Evolutionary conservation across 2,329 filamentous ascomycete species (phyloP), one percentile per base, ranked within the genome.

Genomic region (Calonectria henricotiae): DNA sequence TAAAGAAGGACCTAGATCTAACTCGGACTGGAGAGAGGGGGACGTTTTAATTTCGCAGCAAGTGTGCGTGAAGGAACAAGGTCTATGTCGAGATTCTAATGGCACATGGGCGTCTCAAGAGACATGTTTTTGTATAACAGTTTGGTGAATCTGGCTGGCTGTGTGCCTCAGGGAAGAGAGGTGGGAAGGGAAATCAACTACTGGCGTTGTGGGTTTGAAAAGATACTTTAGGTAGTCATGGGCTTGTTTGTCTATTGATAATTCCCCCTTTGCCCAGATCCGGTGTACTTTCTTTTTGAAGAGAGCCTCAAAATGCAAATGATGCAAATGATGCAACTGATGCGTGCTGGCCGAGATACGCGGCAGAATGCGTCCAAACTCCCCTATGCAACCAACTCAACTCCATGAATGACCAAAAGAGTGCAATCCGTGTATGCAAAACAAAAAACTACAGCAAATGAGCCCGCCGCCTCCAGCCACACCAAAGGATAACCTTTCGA

Each of bases 331-430:
- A 60, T 37, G 35, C 55, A 44, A 61, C 55, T 32, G 51, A 73
- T 76, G 70, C 66, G 44, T 51, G 71, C 73, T 72, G 73, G 66
- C 74, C 63, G 67, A 62, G 58, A 65, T 74, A 60, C 67, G 64
- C 69, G 65, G 49, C 54, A 51, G 61, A 75, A 75, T 76, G 73
- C 49, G 55, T 46, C 54, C 60, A 58, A 47, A 61, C 54, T 68
- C 70, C 54, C 64, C 64, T 65, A 68, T 46, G 47, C 66, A 58
- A 41, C 55, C 35, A 41, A 20, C n/a, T 39, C 27, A 70, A 68
- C 73, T 63, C 44, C 62, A 27, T 68, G 62, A 46, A 68, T 54
- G 69, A 47, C 46, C 11, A 67, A 44, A 46, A 64, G 46, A 41
- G n/a, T 54, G 65, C 70, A 66, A 47, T 49, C 67, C 49, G 39